phyloP scores from a whole-genome alignment of 345 rosid genomes.

The Bruguiera parviflora region DNA sequence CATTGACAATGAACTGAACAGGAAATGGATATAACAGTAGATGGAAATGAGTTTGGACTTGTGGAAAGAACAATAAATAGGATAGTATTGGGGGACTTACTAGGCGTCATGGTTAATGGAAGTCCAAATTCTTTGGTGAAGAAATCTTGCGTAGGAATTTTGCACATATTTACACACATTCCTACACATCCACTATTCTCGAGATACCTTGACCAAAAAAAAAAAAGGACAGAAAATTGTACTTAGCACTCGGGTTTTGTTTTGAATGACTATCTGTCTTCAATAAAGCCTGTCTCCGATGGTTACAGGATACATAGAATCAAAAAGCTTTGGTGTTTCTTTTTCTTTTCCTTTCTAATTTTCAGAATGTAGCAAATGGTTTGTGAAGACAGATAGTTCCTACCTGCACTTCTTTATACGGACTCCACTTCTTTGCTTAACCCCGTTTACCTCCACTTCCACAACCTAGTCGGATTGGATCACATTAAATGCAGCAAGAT shows the following conservation, averaged over 20 bases:
- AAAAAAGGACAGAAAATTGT: conserved; percentile 14
- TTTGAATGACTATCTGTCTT: neutral
- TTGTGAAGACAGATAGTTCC: neutral
- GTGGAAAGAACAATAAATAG: no score
- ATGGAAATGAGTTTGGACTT: no score
- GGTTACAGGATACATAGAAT: neutral
- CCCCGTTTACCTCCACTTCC: conserved; percentile 80
- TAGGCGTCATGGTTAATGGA: conserved; percentile 88
- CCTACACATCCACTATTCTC: conserved; percentile 99
- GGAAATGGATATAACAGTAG: no score
- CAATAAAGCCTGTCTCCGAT: neutral
- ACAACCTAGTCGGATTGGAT: conserved; percentile 40
- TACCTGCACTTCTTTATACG: conserved; percentile 80
- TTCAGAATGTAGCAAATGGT: neutral
- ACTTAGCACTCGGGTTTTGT: neutral
- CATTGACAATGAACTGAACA: no score
- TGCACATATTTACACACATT: conserved; percentile 97
- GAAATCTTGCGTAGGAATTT: conserved; percentile 95
- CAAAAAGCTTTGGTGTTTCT: neutral
- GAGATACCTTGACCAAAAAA: conserved; percentile 52
- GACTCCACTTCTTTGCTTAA: conserved; percentile 91
- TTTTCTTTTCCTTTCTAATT: no score
- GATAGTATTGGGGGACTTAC: conserved; percentile 30
- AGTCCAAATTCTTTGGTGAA: conserved; percentile 97
- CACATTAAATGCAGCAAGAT: neutral